These are phyloP conservation scores for Fusarium circinatum DNA, from an alignment of 2,329 filamentous ascomycete species.

Conservation along the genomic window DNA sequence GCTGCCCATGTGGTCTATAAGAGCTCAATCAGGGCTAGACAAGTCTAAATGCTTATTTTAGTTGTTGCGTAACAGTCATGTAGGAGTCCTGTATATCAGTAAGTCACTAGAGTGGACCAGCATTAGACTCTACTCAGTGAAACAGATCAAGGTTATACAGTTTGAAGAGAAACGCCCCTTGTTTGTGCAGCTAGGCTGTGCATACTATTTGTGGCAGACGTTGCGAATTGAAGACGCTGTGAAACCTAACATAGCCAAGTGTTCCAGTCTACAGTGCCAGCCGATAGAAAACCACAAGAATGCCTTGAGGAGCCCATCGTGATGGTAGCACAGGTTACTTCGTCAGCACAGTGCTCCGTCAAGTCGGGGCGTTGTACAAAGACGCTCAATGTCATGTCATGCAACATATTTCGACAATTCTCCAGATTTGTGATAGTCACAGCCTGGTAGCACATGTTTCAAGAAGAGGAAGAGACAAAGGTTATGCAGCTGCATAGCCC, in stretches of 20 bases:
- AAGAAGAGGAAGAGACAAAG: background rate
- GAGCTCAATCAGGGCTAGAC: background rate
- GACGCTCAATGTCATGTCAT: background rate
- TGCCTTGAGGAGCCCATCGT: background rate
- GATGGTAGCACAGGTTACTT: background rate
- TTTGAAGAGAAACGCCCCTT: background rate
- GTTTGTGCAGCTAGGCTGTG: background rate
- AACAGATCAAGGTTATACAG: background rate
- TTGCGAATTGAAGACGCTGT: background rate
- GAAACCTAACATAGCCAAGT: background rate
- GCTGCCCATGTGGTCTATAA: background rate
- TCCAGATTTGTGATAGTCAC: background rate
- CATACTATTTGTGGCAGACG: background rate
- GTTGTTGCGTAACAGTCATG: background rate
- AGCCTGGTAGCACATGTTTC: background rate
- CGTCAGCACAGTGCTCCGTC: background rate
- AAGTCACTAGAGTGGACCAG: background rate
- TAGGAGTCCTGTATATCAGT: background rate
- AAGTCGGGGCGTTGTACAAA: background rate
- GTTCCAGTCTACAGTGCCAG: background rate
- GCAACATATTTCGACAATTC: background rate
- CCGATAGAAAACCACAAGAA: background rate
- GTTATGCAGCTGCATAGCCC: background rate
- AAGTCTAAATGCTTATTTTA: background rate
- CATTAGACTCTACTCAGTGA: background rate